Conservation (phyloP, 805 yeast species). For the Lachancea thermotolerans region DNA sequence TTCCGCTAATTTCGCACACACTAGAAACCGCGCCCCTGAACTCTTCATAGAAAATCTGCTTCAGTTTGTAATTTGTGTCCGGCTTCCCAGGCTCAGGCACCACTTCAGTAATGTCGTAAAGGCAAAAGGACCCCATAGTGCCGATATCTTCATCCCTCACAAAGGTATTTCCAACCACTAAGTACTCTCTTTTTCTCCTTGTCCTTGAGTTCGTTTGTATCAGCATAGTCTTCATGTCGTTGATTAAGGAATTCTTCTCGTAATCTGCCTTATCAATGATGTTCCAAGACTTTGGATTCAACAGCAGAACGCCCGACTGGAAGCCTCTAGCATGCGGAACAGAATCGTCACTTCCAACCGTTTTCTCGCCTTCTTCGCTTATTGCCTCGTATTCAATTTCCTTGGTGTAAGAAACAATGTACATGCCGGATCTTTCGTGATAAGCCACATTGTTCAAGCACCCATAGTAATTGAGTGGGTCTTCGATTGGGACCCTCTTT, state of each 20-base stretch:
- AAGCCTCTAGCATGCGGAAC: conserved; percentile 48
- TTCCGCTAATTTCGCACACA: conserved; percentile 72
- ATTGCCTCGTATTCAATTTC: conserved; percentile 55
- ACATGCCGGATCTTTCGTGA: conserved; percentile 59
- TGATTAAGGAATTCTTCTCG: conserved; percentile 56
- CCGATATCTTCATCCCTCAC: conserved; percentile 74
- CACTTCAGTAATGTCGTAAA: conserved; percentile 71
- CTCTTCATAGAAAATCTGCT: conserved; percentile 62
- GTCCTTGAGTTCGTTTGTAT: conserved; percentile 35
- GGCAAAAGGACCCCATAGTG: conserved; percentile 68
- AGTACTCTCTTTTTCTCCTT: conserved; percentile 49
- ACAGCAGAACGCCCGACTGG: conserved; percentile 53
- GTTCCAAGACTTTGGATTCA: conserved; percentile 73
- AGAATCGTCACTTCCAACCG: conserved; percentile 47
- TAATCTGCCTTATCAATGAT: conserved; percentile 64
- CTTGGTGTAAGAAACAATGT: conserved; percentile 52
- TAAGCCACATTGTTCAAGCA: conserved; percentile 62
- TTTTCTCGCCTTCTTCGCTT: conserved; percentile 66
- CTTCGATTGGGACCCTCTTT: conserved; percentile 43
- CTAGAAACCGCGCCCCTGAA: conserved; percentile 80
- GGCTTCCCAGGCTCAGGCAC: conserved; percentile 88
- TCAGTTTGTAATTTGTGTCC: conserved; percentile 72
- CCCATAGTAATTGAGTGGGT: conserved; percentile 24
- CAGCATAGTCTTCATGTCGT: conserved; percentile 31
- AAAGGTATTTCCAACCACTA: conserved; percentile 74